Conservation (phyloP, 306 rosid species). For the Hylodesmum podocarpum region DNA sequence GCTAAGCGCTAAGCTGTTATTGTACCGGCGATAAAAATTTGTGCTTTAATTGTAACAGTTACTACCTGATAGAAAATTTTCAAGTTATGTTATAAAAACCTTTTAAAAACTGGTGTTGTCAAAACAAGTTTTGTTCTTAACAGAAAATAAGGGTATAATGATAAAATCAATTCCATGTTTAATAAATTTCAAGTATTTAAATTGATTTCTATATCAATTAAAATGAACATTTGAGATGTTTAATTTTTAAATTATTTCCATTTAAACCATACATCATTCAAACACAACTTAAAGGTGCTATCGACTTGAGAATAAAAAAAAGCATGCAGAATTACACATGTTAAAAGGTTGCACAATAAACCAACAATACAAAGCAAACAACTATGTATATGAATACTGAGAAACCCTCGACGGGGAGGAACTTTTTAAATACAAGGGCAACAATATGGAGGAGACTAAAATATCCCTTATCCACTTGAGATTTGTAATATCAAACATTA, state of each 20-base stretch:
- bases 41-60: too few relatives aligned
- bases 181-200: neutral
- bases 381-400: conserved; percentile 33
- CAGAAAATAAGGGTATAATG: neutral
- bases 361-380: conserved; percentile 6
- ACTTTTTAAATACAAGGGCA: conserved; percentile 34
- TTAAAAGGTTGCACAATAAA: neutral
- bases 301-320: neutral
- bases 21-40: too few relatives aligned
- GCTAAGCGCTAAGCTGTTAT: too few relatives aligned
- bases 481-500: conserved; percentile 33
- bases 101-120: too few relatives aligned
- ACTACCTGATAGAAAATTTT: too few relatives aligned
- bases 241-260: neutral
- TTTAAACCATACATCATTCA: neutral
- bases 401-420: conserved; percentile 1
- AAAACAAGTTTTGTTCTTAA: too few relatives aligned
- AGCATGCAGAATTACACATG: neutral
- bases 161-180: neutral
- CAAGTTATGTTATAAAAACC: too few relatives aligned
- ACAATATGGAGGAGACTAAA: conserved; percentile 23
- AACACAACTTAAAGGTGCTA: neutral
- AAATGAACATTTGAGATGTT: neutral
- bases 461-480: conserved; percentile 31
- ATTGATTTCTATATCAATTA: neutral